Evolutionary conservation across 345 rosid genomes (phyloP), one percentile per base, ranked within the genome.

Genomic region (Eucalyptus erythrocorys): DNA sequence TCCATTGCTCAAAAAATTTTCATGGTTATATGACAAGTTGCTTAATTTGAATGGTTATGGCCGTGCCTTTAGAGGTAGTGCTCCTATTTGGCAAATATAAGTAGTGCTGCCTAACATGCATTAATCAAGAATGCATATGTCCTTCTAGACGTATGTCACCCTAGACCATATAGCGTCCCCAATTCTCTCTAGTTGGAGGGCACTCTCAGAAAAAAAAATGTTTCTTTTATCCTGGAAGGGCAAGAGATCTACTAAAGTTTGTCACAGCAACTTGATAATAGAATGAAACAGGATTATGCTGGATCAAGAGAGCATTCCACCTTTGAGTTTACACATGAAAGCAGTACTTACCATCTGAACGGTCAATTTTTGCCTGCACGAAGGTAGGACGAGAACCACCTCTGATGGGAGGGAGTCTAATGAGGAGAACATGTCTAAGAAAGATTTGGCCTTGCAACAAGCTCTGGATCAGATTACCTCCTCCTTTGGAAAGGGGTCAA

Each of bases 401-500:
- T 94, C 96, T 16, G 97, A 97, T 92, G 95, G 93, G 89, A 94
- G 96, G 87, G 98, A 94, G 50, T 95, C 96, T 12, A 51, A 90
- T 66, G 99, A 92, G 34, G 99, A 97, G 76, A 94, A 91, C 86
- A 43, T 95, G 96, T 93, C 99, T 5, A 93, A 94, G 92, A 98
- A 95, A 91, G 99, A 96, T 87, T 86, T 97, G 90, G 99, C 99
- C 34, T 88, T 98, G 30, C 94, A 97, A 86, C 97, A 94, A 88
- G 99, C 99, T 48, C 87, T 98, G 89, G 98, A 96, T 91, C 99
- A 97, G 92, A 97, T 98, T 34, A 95, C 97, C 4, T 93, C 92
- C 85, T 86, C 96, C 4, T 97, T 94, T 92, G 99, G 99, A 76
- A 97, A 97, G 93, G 99, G 99, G 10, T 92, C 99, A 6, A 95